A percentile compares a stretch with the other conserved stretches of the same genome.
Evolutionary conservation across 139 green algal species (phyloP).

Genomic region (Ulvella scutata): DNA sequence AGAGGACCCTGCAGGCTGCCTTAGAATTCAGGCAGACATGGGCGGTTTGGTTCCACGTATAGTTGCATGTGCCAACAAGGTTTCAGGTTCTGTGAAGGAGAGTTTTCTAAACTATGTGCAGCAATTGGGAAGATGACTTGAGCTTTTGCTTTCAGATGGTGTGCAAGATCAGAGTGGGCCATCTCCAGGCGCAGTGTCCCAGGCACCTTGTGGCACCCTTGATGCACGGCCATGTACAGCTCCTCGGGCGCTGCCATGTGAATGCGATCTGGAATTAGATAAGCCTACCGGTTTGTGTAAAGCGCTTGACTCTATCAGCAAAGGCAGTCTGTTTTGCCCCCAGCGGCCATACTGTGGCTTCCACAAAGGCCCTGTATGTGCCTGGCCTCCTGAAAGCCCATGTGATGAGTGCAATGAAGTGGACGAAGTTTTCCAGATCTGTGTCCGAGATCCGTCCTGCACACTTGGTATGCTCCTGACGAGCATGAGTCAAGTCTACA

Average conservation of each 20-base stretch:
- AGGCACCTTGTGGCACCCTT: background rate
- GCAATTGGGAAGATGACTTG: background rate
- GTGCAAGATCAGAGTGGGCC: background rate
- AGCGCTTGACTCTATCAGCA: background rate
- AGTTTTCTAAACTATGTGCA: background rate
- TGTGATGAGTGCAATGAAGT: slow-evolving; percentile 1
- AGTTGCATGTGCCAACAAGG: too few species aligned
- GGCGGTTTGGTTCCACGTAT: background rate
- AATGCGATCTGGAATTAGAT: background rate
- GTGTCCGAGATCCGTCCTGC: background rate
- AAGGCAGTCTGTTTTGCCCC: background rate
- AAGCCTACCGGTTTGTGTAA: background rate
- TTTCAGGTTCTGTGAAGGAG: background rate
- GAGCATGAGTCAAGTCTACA: background rate
- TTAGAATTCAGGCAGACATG: background rate
- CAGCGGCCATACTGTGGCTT: slow-evolving; percentile 1
- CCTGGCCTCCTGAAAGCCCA: background rate
- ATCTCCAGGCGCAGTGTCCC: background rate
- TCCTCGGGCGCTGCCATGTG: background rate
- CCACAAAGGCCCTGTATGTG: background rate
- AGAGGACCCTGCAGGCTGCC: background rate
- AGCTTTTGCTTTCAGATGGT: too few species aligned
- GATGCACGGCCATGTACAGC: background rate
- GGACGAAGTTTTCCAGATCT: background rate
- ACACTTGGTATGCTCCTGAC: background rate